Conservation (phyloP, 2,329 filamentous ascomycete species). For the Calonectria fujianensis region DNA sequence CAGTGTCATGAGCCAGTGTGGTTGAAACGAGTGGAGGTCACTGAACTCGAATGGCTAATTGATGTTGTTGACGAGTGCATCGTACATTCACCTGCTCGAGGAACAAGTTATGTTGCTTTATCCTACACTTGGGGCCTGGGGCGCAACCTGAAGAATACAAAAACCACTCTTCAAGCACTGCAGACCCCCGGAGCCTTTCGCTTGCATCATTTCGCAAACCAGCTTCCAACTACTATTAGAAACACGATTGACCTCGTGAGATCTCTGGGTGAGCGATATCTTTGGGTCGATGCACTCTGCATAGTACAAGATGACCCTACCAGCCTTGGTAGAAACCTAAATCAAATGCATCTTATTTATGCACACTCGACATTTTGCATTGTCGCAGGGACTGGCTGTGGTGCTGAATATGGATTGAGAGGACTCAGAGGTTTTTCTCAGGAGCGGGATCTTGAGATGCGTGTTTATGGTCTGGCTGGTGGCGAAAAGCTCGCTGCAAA, state of each 20-base stretch:
- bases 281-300: conserved; percentile 41
- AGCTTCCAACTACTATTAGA: conserved; percentile 37
- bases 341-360: conserved; percentile 43
- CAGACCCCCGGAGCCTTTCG: conserved; percentile 24
- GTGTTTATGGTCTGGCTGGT: conserved; percentile 31
- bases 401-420: conserved; percentile 39
- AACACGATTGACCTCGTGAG: conserved; percentile 37
- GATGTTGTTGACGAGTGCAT: conserved; percentile 38
- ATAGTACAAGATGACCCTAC: conserved; percentile 38
- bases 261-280: conserved; percentile 34
- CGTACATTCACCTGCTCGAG: conserved; percentile 23
- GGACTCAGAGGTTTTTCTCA: conserved; percentile 30
- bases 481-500: conserved; percentile 32
- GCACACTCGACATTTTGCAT: conserved; percentile 38
- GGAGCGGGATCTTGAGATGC: conserved; percentile 34
- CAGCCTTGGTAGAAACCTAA: conserved; percentile 36
- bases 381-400: conserved; percentile 37
- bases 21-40: conserved; percentile 36
- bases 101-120: conserved; percentile 34
- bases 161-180: conserved; percentile 12
- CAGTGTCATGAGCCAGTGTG: conserved; percentile 39
- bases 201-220: conserved; percentile 26
- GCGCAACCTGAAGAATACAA: conserved; percentile 37
- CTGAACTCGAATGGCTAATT: conserved; percentile 34
- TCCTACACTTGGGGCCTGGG: conserved; percentile 42